Evolutionary conservation across 768 basidiomycete genomes (phyloP).

Genomic region (Pleurotus sapidus): DNA sequence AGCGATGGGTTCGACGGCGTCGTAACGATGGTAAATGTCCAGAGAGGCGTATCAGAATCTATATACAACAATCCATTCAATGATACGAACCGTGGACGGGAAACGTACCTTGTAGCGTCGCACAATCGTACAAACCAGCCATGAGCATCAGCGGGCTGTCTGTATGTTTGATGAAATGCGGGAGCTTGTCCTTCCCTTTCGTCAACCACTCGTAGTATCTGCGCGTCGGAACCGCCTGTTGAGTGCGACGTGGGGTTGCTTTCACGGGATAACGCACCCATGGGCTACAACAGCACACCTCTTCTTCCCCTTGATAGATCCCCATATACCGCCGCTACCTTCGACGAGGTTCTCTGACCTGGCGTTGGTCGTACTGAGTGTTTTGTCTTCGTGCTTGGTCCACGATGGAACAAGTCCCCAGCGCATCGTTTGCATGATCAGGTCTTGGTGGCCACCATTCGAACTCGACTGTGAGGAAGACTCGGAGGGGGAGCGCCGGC

Average conservation of each 20-base stretch:
- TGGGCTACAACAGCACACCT: constrained; percentile 82
- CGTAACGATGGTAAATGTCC: constrained; percentile 90
- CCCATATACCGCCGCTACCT: constrained; percentile 78
- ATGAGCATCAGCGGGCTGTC: constrained; percentile 79
- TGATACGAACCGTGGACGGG: not conserved
- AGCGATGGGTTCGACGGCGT: constrained; percentile 69
- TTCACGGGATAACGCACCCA: constrained; percentile 19
- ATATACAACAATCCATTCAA: too few species aligned
- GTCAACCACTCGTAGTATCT: constrained; percentile 97
- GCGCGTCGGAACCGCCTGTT: constrained; percentile 1
- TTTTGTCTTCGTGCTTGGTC: constrained; percentile 70
- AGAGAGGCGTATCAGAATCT: constrained; percentile 40
- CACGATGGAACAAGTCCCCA: constrained; percentile 92
- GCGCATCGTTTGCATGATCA: constrained; percentile 78
- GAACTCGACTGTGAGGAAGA: constrained; percentile 2
- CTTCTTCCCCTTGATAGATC: constrained; percentile 71
- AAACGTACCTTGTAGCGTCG: constrained; percentile 59
- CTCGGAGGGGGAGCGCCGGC: constrained; percentile 29
- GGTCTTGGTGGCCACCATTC: constrained; percentile 7
- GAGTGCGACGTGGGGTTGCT: not conserved
- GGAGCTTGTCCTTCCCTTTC: constrained; percentile 74
- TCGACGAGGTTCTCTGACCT: constrained; percentile 78
- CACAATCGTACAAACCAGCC: constrained; percentile 84
- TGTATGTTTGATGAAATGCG: constrained; percentile 76
- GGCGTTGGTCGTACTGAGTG: constrained; percentile 86